These are phyloP conservation scores for Metschnikowia lachancei DNA, from an alignment of 805 yeast species.

Conservation along the genomic window DNA sequence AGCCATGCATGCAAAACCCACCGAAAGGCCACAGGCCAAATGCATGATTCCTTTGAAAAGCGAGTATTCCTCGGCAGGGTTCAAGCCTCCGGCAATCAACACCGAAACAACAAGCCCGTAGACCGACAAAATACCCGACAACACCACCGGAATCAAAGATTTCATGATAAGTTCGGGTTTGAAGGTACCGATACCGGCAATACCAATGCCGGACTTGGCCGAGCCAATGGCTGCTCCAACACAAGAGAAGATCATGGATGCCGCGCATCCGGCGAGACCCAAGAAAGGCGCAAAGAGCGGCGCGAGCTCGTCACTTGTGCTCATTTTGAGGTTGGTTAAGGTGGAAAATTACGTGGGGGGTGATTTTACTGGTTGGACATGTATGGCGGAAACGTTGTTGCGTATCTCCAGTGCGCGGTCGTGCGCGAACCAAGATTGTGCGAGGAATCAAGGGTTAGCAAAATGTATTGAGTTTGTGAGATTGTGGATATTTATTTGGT, in stretches of 20 bases:
- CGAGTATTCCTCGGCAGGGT: constrained; percentile 76
- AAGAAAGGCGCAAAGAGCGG: constrained; percentile 96
- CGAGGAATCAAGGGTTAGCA: no score
- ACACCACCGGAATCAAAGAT: constrained; percentile 92
- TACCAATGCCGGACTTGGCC: constrained; percentile 97
- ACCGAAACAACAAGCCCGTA: constrained; percentile 97
- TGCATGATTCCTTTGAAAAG: constrained; percentile 98
- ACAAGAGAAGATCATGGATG: constrained; percentile 86
- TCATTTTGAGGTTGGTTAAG: constrained; percentile 8
- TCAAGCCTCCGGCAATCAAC: constrained; percentile 84
- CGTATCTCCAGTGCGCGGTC: no score
- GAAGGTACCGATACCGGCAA: constrained; percentile 96
- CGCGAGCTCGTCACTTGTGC: constrained; percentile 57
- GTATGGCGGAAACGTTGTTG: background rate
- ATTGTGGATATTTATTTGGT: no score
- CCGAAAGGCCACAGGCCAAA: constrained; percentile 90
- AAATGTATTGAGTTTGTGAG: no score
- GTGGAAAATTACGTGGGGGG: background rate
- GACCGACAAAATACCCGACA: constrained; percentile 96
- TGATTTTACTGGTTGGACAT: background rate
- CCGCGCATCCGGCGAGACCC: constrained; percentile 96
- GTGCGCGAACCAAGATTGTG: no score
- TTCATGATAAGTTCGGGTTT: constrained; percentile 97
- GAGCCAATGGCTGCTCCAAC: constrained; percentile 99
- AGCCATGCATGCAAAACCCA: constrained; percentile 94